These are phyloP conservation scores for Alternaria triticimaculans DNA, from an alignment of 2,329 filamentous ascomycete genomes.

Conservation along the genomic window DNA sequence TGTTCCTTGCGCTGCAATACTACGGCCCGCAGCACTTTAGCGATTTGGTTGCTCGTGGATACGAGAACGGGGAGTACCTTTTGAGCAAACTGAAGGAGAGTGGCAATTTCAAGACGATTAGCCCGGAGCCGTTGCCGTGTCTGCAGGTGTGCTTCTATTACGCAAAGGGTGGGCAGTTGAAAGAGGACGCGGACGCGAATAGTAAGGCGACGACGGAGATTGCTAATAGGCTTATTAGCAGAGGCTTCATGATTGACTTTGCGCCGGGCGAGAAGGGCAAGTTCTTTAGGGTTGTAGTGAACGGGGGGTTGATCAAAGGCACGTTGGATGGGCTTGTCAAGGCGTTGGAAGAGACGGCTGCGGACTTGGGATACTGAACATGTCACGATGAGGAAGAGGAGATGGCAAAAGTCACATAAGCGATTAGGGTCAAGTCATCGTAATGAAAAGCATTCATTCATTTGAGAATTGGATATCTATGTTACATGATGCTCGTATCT, in stretches of 20 bases:
- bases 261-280: constrained; percentile 67
- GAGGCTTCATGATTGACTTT: constrained; percentile 74
- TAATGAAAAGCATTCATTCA: constrained; percentile 13
- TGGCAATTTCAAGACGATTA: constrained; percentile 73
- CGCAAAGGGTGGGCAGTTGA: constrained; percentile 63
- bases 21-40: constrained; percentile 80
- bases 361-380: constrained; percentile 36
- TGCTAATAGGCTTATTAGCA: constrained; percentile 59
- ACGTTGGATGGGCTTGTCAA: constrained; percentile 48
- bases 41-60: constrained; percentile 69
- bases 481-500: constrained; percentile 29
- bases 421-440: too few species aligned
- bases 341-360: constrained; percentile 60
- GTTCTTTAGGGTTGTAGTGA: constrained; percentile 74
- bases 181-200: constrained; percentile 56
- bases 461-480: constrained; percentile 37
- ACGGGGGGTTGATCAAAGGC: constrained; percentile 64
- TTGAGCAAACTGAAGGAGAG: constrained; percentile 63
- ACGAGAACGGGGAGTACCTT: constrained; percentile 73
- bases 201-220: constrained; percentile 63
- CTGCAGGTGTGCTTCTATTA: constrained; percentile 96
- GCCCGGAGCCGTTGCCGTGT: constrained; percentile 75
- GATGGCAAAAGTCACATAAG: not conserved
- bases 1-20: constrained; percentile 89
- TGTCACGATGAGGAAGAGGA: too few species aligned